Conservation (phyloP, 805 yeast species). For the Cyberlindnera misumaiensis region DNA sequence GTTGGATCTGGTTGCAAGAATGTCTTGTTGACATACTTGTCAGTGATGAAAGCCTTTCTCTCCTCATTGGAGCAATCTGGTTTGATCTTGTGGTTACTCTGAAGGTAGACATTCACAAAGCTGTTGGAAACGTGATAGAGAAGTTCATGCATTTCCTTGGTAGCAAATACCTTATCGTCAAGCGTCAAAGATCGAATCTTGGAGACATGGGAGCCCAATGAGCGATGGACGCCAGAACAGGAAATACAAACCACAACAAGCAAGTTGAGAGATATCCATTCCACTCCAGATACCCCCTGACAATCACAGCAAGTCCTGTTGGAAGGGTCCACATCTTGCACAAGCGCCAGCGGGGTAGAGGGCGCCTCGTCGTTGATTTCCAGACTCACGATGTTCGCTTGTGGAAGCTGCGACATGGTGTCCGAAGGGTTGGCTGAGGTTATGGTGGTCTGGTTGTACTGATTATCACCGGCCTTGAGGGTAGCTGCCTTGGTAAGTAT, state of each 20-base stretch:
- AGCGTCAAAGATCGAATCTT: constrained; percentile 73
- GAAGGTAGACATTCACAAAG: constrained; percentile 54
- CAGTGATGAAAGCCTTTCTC: constrained; percentile 52
- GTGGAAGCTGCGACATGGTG: not conserved
- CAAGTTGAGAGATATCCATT: constrained; percentile 80
- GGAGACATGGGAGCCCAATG: constrained; percentile 75
- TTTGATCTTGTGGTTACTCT: constrained; percentile 32
- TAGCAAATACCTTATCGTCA: constrained; percentile 51
- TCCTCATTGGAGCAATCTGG: constrained; percentile 34
- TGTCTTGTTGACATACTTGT: constrained; percentile 54
- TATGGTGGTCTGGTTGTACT: constrained; percentile 1
- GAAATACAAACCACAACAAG: constrained; percentile 70
- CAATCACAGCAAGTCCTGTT: constrained; percentile 79
- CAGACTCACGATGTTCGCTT: not conserved
- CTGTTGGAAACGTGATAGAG: constrained; percentile 52
- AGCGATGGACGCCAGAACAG: constrained; percentile 85
- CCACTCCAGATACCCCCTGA: constrained; percentile 54
- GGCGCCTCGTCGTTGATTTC: not conserved
- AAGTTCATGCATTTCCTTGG: constrained; percentile 51
- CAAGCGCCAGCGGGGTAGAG: constrained; percentile 14
- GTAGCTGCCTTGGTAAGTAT: constrained; percentile 49
- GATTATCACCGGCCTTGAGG: constrained; percentile 22
- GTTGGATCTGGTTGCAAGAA: constrained; percentile 27
- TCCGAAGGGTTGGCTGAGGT: not conserved
- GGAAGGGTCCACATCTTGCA: constrained; percentile 35